These are phyloP conservation scores for Saccharomyces uvarum DNA, from an alignment of 1,139 yeast genomes.

Conservation along the genomic window DNA sequence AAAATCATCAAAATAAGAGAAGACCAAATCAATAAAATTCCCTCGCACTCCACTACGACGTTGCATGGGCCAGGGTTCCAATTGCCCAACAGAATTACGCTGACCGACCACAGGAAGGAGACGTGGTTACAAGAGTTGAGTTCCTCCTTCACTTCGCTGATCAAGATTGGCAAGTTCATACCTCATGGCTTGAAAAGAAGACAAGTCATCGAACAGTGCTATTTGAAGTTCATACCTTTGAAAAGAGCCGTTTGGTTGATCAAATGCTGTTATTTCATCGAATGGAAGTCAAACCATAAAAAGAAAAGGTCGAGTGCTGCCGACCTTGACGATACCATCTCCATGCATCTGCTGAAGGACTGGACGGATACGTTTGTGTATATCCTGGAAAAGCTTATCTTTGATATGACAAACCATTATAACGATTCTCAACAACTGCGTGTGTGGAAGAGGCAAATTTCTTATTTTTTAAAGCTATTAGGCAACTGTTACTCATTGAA, in stretches of 20 bases:
- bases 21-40: slow-evolving; percentile 57
- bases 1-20: slow-evolving; percentile 62
- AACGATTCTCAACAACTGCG: slow-evolving; percentile 26
- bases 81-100: slow-evolving; percentile 53
- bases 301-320: slow-evolving; percentile 17
- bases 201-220: slow-evolving; percentile 62
- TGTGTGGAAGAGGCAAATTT: slow-evolving; percentile 47
- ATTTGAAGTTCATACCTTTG: slow-evolving; percentile 59
- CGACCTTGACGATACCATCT: slow-evolving; percentile 31
- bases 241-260: slow-evolving; percentile 84
- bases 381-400: slow-evolving; percentile 25
- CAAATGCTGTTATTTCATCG: slow-evolving; percentile 78
- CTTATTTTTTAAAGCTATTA: slow-evolving; percentile 51
- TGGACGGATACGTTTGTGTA: slow-evolving; percentile 55
- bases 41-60: slow-evolving; percentile 12
- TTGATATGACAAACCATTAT: slow-evolving; percentile 28
- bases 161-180: slow-evolving; percentile 64
- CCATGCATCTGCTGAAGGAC: slow-evolving; percentile 65
- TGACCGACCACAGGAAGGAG: slow-evolving; percentile 79
- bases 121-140: slow-evolving; percentile 80
- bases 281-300: slow-evolving; percentile 52
- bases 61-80: slow-evolving; percentile 29
- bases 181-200: slow-evolving; percentile 86
- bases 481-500: slow-evolving; percentile 63
- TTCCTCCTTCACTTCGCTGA: slow-evolving; percentile 55